Evolutionary conservation across 495 filamentous ascomycete genomes (phyloP).

Genomic region (Penicillium lagena): DNA sequence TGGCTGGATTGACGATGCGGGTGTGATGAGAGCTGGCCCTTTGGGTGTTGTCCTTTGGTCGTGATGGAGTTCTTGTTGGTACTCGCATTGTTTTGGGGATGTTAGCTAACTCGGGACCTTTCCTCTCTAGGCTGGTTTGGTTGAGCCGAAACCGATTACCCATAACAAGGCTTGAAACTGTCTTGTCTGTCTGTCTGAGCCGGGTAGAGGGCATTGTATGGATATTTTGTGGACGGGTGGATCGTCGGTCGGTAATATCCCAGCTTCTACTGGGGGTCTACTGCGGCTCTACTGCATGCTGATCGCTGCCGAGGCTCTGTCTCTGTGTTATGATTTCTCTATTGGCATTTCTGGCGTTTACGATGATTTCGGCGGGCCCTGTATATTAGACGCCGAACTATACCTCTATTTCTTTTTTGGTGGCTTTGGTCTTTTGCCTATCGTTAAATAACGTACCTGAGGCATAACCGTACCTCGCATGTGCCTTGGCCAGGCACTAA

Average conservation of each 20-base stretch:
- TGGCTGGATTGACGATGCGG: neutral
- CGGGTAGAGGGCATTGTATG: too few species aligned
- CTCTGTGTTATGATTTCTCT: constrained; percentile 6
- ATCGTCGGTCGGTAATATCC: too few species aligned
- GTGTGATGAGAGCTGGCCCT: neutral
- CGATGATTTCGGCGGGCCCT: constrained; percentile 1
- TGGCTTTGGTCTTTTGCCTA: too few species aligned
- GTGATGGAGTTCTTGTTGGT: neutral
- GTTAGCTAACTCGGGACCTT: neutral
- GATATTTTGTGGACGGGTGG: too few species aligned
- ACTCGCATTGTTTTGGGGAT: neutral
- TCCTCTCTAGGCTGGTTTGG: constrained; percentile 20
- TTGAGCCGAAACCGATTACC: constrained; percentile 22
- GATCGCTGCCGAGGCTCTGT: neutral
- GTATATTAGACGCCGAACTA: too few species aligned
- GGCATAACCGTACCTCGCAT: neutral
- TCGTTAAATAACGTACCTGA: too few species aligned
- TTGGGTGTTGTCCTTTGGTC: neutral
- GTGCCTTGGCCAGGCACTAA: neutral
- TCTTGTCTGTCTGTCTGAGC: neutral
- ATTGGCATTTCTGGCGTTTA: constrained; percentile 33
- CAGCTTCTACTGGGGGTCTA: too few species aligned
- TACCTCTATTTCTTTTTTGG: too few species aligned
- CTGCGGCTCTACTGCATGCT: too few species aligned
- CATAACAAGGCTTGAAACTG: constrained; percentile 15